Percentiles rank a stretch among this genome's conserved stretches.
These are phyloP conservation scores for Astragalus glycyphyllos DNA, from an alignment of 306 rosid species.

Conservation along the genomic window DNA sequence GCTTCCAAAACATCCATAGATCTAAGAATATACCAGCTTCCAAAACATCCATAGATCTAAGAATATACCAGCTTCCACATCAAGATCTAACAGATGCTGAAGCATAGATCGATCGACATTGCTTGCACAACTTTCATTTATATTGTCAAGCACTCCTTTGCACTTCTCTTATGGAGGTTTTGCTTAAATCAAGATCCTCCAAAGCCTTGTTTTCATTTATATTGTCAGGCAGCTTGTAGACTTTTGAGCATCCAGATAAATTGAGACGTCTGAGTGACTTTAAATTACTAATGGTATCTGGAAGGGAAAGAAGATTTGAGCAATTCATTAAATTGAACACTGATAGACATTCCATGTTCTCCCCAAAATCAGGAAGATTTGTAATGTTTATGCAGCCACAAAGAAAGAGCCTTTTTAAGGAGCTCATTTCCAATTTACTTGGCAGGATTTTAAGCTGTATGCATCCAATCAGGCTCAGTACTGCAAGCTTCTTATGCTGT, in stretches of 20 bases:
- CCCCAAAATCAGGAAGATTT: conserved; percentile 27
- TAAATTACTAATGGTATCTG: conserved; percentile 10
- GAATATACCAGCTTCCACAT: too few relatives aligned
- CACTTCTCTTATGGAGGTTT: conserved; percentile 22
- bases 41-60: too few relatives aligned
- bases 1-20: conserved; percentile 26
- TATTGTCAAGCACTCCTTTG: too few relatives aligned
- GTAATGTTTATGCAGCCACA: conserved; percentile 20
- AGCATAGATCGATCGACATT: neutral
- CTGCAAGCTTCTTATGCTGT: neutral
- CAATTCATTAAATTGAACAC: conserved; percentile 18
- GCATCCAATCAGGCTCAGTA: conserved; percentile 30
- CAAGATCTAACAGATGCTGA: conserved; percentile 4
- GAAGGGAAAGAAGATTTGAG: conserved; percentile 3
- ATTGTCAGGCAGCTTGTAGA: conserved; percentile 2
- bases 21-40: conserved; percentile 28
- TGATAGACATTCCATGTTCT: conserved; percentile 15
- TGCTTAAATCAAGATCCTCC: neutral
- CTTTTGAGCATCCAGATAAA: conserved; percentile 23
- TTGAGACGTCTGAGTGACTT: conserved; percentile 5
- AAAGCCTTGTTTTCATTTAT: conserved; percentile 9
- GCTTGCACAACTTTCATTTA: conserved; percentile 11
- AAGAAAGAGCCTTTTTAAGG: conserved; percentile 17
- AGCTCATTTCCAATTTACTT: conserved; percentile 6
- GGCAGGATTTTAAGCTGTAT: neutral